phyloP scores from a whole-genome alignment of 1,139 yeast species.

The Suhomyces anneliseae region DNA sequence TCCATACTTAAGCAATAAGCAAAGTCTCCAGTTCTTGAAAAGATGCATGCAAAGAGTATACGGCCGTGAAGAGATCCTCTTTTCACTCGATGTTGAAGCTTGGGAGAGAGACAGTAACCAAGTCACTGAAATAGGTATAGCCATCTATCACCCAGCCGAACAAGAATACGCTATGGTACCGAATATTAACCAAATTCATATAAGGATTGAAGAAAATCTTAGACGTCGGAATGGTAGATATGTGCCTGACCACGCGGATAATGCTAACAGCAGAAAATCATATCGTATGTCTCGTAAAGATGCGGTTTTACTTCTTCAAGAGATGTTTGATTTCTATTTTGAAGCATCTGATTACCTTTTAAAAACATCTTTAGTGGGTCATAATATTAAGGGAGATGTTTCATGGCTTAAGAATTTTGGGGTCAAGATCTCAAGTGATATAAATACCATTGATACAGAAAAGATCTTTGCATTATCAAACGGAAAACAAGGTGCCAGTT shows the following conservation, averaged over 20 bases:
- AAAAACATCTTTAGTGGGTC: constrained; percentile 56
- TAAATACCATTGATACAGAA: constrained; percentile 52
- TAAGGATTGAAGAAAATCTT: constrained; percentile 52
- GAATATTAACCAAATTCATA: constrained; percentile 51
- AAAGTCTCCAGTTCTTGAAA: constrained; percentile 19
- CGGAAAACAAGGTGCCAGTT: constrained; percentile 44
- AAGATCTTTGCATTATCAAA: constrained; percentile 45
- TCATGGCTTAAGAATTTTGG: constrained; percentile 51
- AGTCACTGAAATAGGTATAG: constrained; percentile 68
- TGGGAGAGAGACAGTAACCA: constrained; percentile 48
- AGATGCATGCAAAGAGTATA: constrained; percentile 29
- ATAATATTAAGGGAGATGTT: constrained; percentile 63
- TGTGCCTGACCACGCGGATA: constrained; percentile 61
- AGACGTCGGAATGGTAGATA: constrained; percentile 52
- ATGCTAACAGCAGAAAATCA: constrained; percentile 58
- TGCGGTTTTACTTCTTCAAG: constrained; percentile 40
- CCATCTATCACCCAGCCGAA: constrained; percentile 61
- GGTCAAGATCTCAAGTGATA: constrained; percentile 42
- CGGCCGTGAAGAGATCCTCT: constrained; percentile 36
- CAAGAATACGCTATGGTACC: constrained; percentile 44
- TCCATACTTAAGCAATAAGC: constrained; percentile 2
- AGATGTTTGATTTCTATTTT: constrained; percentile 41
- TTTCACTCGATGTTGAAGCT: constrained; percentile 68
- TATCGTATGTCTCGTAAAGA: constrained; percentile 38
- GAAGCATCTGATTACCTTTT: neutral